Percentiles rank a stretch among this genome's conserved stretches.
Evolutionary conservation across 352 stramenopile species (phyloP).

Genomic region (Globisporangium lucens): DNA sequence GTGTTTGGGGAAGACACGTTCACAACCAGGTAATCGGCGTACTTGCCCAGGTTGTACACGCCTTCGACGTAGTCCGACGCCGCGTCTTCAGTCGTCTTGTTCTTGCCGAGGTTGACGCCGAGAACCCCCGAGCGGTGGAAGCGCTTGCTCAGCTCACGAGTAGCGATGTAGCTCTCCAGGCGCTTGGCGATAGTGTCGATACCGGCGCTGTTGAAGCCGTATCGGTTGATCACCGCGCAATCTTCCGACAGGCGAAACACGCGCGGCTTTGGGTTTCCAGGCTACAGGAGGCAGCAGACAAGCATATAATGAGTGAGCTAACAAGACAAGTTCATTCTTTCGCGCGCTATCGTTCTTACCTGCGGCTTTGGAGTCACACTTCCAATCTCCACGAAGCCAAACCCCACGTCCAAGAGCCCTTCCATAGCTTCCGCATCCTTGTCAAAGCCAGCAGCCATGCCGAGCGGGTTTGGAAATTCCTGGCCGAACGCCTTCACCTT

Average conservation of each 20-base stretch:
- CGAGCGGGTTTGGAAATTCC: conserved; percentile 90
- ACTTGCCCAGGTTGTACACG: conserved; percentile 90
- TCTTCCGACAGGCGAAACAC: conserved; percentile 96
- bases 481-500: conserved; percentile 56
- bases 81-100: conserved; percentile 90
- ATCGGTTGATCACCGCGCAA: conserved; percentile 96
- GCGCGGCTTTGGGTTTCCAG: conserved; percentile 94
- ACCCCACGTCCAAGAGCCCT: conserved; percentile 92
- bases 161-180: conserved; percentile 56
- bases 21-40: conserved; percentile 97
- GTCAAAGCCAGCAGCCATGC: conserved; percentile 97
- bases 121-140: conserved; percentile 81
- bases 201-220: conserved; percentile 97
- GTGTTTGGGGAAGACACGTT: conserved; percentile 98
- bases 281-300: neutral
- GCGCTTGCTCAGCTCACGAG: conserved; percentile 26
- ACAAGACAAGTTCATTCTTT: no score
- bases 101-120: conserved; percentile 98
- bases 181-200: conserved; percentile 72
- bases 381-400: conserved; percentile 95
- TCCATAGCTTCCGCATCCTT: conserved; percentile 95
- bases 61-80: conserved; percentile 89
- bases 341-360: neutral
- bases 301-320: neutral
- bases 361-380: conserved; percentile 94